Percentiles rank a stretch among this genome's conserved stretches.
Conservation (phyloP, 1,139 yeast genomes). For the Nakaseomyces uthaithaninus region DNA sequence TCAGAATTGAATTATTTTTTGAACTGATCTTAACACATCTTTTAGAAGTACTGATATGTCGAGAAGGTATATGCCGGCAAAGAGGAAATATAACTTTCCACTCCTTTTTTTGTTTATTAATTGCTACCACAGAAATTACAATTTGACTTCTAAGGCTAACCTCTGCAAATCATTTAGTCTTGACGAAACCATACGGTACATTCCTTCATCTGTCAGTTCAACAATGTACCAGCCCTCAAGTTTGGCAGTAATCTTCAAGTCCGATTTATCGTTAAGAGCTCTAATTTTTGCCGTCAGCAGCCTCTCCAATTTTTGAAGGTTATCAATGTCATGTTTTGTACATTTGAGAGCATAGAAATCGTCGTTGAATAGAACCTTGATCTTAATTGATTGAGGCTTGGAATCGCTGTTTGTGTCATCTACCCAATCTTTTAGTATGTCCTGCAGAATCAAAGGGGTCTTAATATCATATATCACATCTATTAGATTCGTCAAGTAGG, state of each 20-base stretch:
- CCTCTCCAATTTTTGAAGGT: conserved; percentile 10
- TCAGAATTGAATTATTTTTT: too few relatives aligned
- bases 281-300: conserved; percentile 9
- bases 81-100: background rate
- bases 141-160: conserved; percentile 10
- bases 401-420: background rate
- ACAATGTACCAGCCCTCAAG: conserved; percentile 21
- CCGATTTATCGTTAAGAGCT: conserved; percentile 2
- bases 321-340: conserved; percentile 9
- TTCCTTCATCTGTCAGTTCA: conserved; percentile 14
- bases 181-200: conserved; percentile 10
- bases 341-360: conserved; percentile 18
- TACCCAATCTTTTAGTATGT: conserved; percentile 13
- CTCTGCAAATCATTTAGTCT: conserved; percentile 3
- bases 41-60: background rate
- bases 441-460: conserved; percentile 7
- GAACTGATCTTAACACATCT: too few relatives aligned
- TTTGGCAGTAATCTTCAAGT: conserved; percentile 12
- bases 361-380: conserved; percentile 16
- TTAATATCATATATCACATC: conserved; percentile 4
- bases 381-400: conserved; percentile 8
- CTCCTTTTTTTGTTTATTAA: background rate
- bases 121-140: too few relatives aligned
- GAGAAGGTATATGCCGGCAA: background rate
- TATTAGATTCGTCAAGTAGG: conserved; percentile 10